Percentiles rank a stretch among this genome's conserved stretches.
Conservation (phyloP, 805 yeast species). For the Pichia membranifaciens region DNA sequence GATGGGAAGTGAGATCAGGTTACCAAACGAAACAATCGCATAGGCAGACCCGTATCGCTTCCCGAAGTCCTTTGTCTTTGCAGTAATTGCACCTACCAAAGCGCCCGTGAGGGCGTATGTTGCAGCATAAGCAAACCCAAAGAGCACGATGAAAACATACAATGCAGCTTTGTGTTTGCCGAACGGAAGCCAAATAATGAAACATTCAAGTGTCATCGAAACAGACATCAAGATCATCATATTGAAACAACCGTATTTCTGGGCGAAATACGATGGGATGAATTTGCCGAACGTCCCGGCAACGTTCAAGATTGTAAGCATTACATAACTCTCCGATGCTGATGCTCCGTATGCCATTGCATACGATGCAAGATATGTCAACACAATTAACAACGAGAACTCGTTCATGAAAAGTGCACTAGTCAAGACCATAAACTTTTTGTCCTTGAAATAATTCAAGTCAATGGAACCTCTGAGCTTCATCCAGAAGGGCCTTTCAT, state of each 20-base stretch:
- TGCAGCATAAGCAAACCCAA: constrained; percentile 55
- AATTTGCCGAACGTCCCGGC: constrained; percentile 37
- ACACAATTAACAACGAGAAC: constrained; percentile 39
- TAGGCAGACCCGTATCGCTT: constrained; percentile 65
- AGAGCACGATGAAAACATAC: constrained; percentile 45
- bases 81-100: constrained; percentile 53
- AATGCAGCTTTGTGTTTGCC: constrained; percentile 39
- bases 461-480: constrained; percentile 31
- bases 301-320: constrained; percentile 43
- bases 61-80: constrained; percentile 53
- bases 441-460: constrained; percentile 36
- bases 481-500: constrained; percentile 12
- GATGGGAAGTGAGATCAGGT: constrained; percentile 44
- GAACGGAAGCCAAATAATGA: constrained; percentile 62
- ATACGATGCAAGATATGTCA: constrained; percentile 50
- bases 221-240: constrained; percentile 43
- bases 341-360: constrained; percentile 43
- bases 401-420: constrained; percentile 42
- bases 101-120: constrained; percentile 60
- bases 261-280: constrained; percentile 31
- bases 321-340: constrained; percentile 37
- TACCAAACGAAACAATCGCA: constrained; percentile 48
- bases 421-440: constrained; percentile 34
- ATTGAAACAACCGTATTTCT: constrained; percentile 45
- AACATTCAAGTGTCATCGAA: constrained; percentile 40